Conservation (phyloP, 2,329 filamentous ascomycete genomes). For the Penicillium sp. region DNA sequence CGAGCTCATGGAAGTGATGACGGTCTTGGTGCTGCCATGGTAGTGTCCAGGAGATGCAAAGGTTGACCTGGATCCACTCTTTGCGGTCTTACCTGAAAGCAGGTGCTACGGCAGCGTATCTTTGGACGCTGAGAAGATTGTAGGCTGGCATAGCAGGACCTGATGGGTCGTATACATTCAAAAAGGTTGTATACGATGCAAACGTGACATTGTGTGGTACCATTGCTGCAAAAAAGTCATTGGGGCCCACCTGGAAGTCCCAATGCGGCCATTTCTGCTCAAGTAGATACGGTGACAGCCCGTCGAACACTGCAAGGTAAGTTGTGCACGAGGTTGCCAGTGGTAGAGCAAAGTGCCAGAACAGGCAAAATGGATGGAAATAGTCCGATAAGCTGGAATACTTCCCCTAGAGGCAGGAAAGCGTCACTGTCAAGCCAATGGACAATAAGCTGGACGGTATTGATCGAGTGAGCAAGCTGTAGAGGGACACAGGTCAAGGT, state of each 20-base stretch:
- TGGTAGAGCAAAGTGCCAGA: neutral
- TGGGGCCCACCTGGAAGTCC: slow-evolving; percentile 13
- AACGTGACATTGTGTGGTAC: slow-evolving; percentile 34
- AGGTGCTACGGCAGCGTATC: slow-evolving; percentile 14
- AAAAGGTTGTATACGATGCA: slow-evolving; percentile 16
- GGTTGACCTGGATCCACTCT: slow-evolving; percentile 24
- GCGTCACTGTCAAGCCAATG: neutral
- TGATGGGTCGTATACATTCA: slow-evolving; percentile 17
- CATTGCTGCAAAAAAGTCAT: slow-evolving; percentile 22
- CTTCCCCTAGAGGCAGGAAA: too few species aligned
- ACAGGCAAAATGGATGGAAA: neutral
- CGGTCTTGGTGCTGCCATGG: slow-evolving; percentile 25
- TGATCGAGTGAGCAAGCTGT: neutral
- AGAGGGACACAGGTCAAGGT: neutral
- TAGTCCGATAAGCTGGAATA: too few species aligned
- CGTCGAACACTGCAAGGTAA: neutral
- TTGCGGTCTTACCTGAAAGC: slow-evolving; percentile 21
- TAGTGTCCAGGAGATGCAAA: slow-evolving; percentile 29
- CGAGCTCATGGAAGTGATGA: slow-evolving; percentile 16
- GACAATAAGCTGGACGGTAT: neutral
- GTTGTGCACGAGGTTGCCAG: neutral
- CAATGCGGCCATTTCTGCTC: slow-evolving; percentile 17
- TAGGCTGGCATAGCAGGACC: slow-evolving; percentile 13
- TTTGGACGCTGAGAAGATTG: slow-evolving; percentile 23
- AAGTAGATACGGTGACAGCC: neutral